A percentile compares a stretch with the other conserved stretches of the same genome.
Conservation (phyloP, 1,139 yeast species). For the Lizanozyma gosingica region DNA sequence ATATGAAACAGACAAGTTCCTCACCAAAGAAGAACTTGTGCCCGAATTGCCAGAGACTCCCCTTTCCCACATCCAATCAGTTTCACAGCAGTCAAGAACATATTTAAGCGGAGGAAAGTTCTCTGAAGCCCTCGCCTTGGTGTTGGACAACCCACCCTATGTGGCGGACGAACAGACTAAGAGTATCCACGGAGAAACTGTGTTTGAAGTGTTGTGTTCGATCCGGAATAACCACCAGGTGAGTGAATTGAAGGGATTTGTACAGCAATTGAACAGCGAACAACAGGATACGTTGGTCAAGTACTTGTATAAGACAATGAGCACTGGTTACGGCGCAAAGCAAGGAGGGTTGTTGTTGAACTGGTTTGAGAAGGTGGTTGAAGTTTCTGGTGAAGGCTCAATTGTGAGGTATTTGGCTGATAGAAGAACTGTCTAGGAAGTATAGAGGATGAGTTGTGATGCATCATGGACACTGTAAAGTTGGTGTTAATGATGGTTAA, state of each 20-base stretch:
- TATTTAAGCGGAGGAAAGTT: constrained; percentile 67
- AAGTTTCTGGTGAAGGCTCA: constrained; percentile 79
- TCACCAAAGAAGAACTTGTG: constrained; percentile 54
- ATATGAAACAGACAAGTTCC: constrained; percentile 65
- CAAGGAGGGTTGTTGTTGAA: constrained; percentile 79
- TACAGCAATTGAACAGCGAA: constrained; percentile 48
- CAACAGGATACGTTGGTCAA: constrained; percentile 78
- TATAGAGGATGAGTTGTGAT: too few relatives aligned
- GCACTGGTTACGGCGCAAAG: constrained; percentile 65
- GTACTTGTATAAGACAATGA: constrained; percentile 82
- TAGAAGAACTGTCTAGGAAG: constrained; percentile 65
- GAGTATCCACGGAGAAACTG: constrained; percentile 35
- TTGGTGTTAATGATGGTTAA: too few relatives aligned
- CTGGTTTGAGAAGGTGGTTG: constrained; percentile 91
- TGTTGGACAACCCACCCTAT: constrained; percentile 74
- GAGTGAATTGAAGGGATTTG: constrained; percentile 55
- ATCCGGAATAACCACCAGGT: constrained; percentile 49
- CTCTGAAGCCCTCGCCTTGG: constrained; percentile 52
- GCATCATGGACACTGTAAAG: too few relatives aligned
- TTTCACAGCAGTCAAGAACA: constrained; percentile 51
- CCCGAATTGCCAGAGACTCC: constrained; percentile 34
- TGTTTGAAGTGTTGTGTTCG: constrained; percentile 66
- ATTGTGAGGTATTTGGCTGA: constrained; percentile 81
- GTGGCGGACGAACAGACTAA: constrained; percentile 57
- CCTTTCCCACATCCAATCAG: constrained; percentile 44